Conservation (phyloP, 306 rosid species). For the Clitoria ternatea region DNA sequence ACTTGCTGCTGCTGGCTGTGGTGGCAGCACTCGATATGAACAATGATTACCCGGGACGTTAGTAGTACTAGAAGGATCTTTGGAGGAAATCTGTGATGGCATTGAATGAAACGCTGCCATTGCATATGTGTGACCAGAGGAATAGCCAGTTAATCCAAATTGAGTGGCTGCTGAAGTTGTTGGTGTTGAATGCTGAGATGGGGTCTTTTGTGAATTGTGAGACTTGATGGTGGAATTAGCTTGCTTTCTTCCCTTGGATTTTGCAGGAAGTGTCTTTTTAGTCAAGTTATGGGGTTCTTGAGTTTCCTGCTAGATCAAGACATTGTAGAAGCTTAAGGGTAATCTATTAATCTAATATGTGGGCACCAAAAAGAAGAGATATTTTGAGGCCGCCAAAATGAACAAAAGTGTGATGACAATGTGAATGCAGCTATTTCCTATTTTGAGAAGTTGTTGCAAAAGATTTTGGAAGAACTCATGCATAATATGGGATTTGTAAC, state of each 20-base stretch:
- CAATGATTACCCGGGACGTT: slow-evolving; percentile 28
- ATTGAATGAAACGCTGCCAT: slow-evolving; percentile 46
- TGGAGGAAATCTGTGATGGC: slow-evolving; percentile 41
- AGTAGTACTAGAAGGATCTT: slow-evolving; percentile 30
- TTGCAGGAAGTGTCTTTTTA: slow-evolving; percentile 33
- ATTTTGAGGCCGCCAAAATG: neutral
- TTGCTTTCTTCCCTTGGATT: slow-evolving; percentile 51
- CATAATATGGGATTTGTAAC: slow-evolving; percentile 19
- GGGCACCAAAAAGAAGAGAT: neutral
- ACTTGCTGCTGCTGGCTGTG: slow-evolving; percentile 45
- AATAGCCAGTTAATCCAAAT: slow-evolving; percentile 47
- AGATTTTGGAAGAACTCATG: neutral
- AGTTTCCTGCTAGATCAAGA: slow-evolving; percentile 38
- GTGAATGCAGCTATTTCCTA: neutral
- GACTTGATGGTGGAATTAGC: slow-evolving; percentile 29
- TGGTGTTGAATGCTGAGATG: slow-evolving; percentile 24
- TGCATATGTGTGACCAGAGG: slow-evolving; percentile 39
- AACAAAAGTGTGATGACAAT: neutral
- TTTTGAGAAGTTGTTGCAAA: neutral
- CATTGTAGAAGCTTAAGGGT: slow-evolving; percentile 12
- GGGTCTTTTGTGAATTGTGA: slow-evolving; percentile 18
- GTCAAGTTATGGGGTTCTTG: slow-evolving; percentile 35
- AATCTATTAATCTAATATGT: neutral
- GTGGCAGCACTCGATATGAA: slow-evolving; percentile 43
- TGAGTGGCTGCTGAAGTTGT: slow-evolving; percentile 35